Evolutionary conservation across 331 rosid genomes (phyloP).

Genomic region (Malus hybrid): DNA sequence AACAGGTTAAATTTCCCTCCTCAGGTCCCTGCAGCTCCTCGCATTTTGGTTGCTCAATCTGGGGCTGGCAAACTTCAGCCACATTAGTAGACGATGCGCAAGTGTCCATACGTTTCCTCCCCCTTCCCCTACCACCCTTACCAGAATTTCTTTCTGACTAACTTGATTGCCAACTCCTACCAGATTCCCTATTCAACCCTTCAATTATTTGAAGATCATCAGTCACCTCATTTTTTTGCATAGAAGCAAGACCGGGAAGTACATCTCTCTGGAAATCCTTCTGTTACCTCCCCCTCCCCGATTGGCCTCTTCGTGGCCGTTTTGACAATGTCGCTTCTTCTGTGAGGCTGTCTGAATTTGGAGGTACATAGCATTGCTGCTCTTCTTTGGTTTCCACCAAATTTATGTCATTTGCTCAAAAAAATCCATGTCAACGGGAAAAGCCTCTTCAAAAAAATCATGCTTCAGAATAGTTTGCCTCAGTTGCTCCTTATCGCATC

Average conservation of each 20-base stretch:
- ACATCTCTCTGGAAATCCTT: slow-evolving; percentile 45
- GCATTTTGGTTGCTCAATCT: slow-evolving; percentile 16
- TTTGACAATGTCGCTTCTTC: slow-evolving; percentile 9
- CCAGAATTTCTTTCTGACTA: slow-evolving; percentile 15
- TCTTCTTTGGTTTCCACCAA: slow-evolving; percentile 28
- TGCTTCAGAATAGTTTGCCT: slow-evolving; percentile 42
- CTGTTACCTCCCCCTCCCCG: slow-evolving; percentile 31
- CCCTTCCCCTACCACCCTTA: slow-evolving; percentile 24
- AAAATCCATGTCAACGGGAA: slow-evolving; percentile 20
- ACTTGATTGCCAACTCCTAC: slow-evolving; percentile 29
- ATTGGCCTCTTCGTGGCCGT: slow-evolving; percentile 20
- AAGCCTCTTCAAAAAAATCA: slow-evolving; percentile 16
- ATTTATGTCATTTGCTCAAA: slow-evolving; percentile 38
- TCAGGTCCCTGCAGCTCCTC: slow-evolving; percentile 16
- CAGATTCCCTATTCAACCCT: slow-evolving; percentile 28
- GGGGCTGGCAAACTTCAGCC: not conserved
- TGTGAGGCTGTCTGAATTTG: not conserved
- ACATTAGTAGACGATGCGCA: not conserved
- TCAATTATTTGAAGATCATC: slow-evolving; percentile 40
- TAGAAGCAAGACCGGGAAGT: slow-evolving; percentile 31
- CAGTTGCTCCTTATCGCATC: slow-evolving; percentile 24
- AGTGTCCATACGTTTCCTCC: slow-evolving; percentile 19
- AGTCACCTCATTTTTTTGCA: slow-evolving; percentile 35
- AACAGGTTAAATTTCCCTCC: slow-evolving; percentile 17
- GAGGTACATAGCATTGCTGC: slow-evolving; percentile 10